These are phyloP conservation scores for Adansonia digitata DNA, from an alignment of 345 rosid species.

Conservation along the genomic window DNA sequence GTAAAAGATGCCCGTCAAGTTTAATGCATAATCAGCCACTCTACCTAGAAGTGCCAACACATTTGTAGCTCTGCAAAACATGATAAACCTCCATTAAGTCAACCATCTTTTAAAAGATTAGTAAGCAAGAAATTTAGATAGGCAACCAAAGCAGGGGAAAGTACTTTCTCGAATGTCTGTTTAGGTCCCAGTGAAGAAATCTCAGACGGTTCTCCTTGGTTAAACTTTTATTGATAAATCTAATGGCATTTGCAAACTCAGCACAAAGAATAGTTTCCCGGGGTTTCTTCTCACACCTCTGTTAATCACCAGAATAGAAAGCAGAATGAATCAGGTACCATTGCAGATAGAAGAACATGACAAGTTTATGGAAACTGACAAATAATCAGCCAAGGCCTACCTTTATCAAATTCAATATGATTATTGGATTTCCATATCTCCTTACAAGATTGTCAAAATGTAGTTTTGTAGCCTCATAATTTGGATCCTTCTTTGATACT, in stretches of 20 bases:
- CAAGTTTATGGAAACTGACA: not conserved
- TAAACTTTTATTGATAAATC: conserved; percentile 53
- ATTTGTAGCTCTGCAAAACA: conserved; percentile 55
- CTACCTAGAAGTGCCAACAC: conserved; percentile 63
- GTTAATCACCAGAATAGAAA: conserved; percentile 24
- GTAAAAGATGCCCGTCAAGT: conserved; percentile 72
- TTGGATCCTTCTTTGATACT: conserved; percentile 77
- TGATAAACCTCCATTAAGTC: conserved; percentile 11
- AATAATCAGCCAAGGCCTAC: conserved; percentile 31
- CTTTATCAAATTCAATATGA: conserved; percentile 84
- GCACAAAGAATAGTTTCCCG: conserved; percentile 80
- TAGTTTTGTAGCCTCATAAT: conserved; percentile 77
- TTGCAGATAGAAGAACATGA: conserved; percentile 7
- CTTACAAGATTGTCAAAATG: conserved; percentile 84
- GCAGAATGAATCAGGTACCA: conserved; percentile 10
- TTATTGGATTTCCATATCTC: conserved; percentile 92
- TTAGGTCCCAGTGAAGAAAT: conserved; percentile 89
- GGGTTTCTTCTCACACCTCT: conserved; percentile 85
- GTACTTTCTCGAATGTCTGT: conserved; percentile 71
- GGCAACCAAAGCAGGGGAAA: not conserved
- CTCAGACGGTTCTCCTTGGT: conserved; percentile 58
- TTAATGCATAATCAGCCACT: conserved; percentile 63
- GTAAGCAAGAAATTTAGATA: not conserved
- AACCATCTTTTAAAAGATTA: conserved; percentile 6
- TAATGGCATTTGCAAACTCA: conserved; percentile 80